Percentiles rank a stretch among this genome's conserved stretches.
Conservation (phyloP, 2,329 filamentous ascomycete genomes). For the Coleophoma crateriformis region DNA sequence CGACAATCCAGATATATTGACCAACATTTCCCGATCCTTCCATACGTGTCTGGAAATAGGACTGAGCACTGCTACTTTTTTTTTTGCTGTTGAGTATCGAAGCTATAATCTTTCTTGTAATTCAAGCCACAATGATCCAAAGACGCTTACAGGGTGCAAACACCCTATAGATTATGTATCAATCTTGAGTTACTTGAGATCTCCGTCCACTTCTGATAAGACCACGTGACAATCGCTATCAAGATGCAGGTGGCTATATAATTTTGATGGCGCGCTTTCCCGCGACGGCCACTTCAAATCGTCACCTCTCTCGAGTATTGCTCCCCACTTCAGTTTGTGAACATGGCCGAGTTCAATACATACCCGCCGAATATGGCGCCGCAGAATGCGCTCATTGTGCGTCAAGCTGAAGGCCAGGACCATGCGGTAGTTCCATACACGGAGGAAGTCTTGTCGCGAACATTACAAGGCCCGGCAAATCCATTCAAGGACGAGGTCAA, state of each 20-base stretch:
- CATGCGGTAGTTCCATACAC: constrained; percentile 61
- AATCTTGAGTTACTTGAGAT: no score
- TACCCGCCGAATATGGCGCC: constrained; percentile 63
- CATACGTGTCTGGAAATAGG: no score
- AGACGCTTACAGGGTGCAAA: no score
- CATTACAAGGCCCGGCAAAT: constrained; percentile 64
- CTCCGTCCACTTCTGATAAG: no score
- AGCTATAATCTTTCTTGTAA: no score
- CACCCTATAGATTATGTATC: no score
- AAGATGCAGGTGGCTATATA: background rate
- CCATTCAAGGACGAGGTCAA: constrained; percentile 64
- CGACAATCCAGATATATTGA: no score
- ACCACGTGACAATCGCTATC: no score
- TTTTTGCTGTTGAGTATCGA: no score
- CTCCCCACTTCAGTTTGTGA: background rate
- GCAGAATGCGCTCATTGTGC: constrained; percentile 56
- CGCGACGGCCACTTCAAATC: background rate
- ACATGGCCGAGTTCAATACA: constrained; percentile 56
- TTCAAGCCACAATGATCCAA: no score
- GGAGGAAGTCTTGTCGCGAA: constrained; percentile 66
- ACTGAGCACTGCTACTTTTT: no score
- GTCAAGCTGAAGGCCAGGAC: constrained; percentile 47
- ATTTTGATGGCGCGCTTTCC: background rate
- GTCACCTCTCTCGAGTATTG: background rate
- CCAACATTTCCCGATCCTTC: no score